Evolutionary conservation across 176 grass and related monocot species (phyloP).

Genomic region (Triticum monococcum): DNA sequence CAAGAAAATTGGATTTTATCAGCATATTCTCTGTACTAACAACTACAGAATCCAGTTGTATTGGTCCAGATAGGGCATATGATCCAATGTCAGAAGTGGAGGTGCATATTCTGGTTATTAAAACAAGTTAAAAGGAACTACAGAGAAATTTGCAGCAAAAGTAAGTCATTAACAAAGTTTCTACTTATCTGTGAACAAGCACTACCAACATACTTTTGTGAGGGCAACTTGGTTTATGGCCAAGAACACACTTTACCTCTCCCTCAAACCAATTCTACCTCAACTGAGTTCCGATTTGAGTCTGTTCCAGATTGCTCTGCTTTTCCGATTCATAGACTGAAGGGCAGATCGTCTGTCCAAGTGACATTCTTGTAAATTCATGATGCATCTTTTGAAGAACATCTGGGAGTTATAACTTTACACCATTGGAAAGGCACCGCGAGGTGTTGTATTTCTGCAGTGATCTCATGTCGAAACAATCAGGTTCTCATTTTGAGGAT

Average conservation of each 20-base stretch:
- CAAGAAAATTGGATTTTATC: neutral
- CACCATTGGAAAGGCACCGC: neutral
- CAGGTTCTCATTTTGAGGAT: neutral
- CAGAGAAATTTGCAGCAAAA: neutral
- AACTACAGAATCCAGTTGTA: neutral
- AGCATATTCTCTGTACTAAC: neutral
- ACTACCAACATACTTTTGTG: neutral
- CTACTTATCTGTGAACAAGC: neutral
- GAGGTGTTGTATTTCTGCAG: neutral
- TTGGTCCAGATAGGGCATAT: neutral
- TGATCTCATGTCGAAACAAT: neutral
- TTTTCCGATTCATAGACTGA: neutral
- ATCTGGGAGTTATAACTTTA: neutral
- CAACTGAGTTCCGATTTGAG: neutral
- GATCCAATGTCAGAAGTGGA: neutral
- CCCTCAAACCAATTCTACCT: neutral
- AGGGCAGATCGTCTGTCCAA: neutral
- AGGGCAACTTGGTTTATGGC: neutral
- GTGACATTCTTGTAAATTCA: neutral
- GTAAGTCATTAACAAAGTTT: neutral
- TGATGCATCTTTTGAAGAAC: neutral
- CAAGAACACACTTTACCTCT: neutral
- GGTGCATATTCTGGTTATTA: neutral
- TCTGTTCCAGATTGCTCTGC: neutral
- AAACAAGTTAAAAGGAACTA: slow-evolving; percentile 5